Conservation (phyloP, 768 basidiomycete species). For the Termitomyces sp. region DNA sequence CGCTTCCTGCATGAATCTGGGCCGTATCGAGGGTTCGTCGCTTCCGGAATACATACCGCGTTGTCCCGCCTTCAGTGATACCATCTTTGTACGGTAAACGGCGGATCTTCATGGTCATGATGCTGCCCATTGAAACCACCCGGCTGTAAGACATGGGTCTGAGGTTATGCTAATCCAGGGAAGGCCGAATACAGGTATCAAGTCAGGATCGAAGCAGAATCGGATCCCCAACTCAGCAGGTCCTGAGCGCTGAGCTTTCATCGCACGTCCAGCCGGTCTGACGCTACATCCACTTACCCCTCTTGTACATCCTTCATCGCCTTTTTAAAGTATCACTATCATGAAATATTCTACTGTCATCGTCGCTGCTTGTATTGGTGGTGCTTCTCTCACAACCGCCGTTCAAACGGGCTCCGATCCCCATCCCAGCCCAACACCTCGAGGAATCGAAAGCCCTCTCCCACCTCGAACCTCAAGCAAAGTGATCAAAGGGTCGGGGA, state of each 20-base stretch:
- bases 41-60: background rate
- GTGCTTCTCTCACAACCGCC: constrained; percentile 10
- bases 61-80: background rate
- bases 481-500: background rate
- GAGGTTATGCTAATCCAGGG: background rate
- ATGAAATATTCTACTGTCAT: constrained; percentile 15
- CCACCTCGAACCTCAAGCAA: background rate
- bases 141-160: background rate
- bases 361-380: constrained; percentile 11
- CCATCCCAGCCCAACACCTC: background rate
- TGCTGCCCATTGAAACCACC: background rate
- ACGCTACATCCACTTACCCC: constrained; percentile 1
- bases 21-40: background rate
- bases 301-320: background rate
- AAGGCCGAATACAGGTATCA: constrained; percentile 2
- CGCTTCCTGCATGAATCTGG: background rate
- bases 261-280: constrained; percentile 13
- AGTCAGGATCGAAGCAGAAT: background rate
- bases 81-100: background rate
- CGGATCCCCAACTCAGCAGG: constrained; percentile 13
- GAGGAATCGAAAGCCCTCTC: background rate
- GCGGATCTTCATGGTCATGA: background rate
- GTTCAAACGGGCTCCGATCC: background rate
- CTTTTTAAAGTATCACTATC: background rate
- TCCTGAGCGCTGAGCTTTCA: constrained; percentile 13